phyloP scores from a whole-genome alignment of 2,329 filamentous ascomycete genomes.

The Paecilomyces sp. region DNA sequence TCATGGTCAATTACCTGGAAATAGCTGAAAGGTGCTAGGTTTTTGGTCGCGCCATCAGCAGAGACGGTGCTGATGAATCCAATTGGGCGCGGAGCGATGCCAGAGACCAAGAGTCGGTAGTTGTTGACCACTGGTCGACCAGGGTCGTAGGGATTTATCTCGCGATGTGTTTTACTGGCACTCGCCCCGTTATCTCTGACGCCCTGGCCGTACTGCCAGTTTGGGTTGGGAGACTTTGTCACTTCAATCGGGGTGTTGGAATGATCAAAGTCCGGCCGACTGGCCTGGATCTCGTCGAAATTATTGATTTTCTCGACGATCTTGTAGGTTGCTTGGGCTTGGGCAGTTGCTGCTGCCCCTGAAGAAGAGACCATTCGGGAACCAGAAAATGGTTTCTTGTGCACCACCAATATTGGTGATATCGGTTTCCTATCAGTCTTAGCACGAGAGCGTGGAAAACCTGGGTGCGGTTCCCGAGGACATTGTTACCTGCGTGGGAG shows the following conservation, averaged over 20 bases:
- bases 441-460: too few relatives aligned
- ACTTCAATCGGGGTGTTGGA: slow-evolving; percentile 15
- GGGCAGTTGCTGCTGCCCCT: not conserved
- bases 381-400: not conserved
- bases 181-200: not conserved
- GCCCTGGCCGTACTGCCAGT: slow-evolving; percentile 11
- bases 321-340: slow-evolving; percentile 8
- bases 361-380: not conserved
- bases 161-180: slow-evolving; percentile 30
- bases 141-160: slow-evolving; percentile 69
- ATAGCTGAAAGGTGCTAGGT: slow-evolving; percentile 79
- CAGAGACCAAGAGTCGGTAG: slow-evolving; percentile 83
- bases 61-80: slow-evolving; percentile 52
- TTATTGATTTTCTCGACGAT: slow-evolving; percentile 11
- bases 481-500: too few relatives aligned
- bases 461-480: too few relatives aligned
- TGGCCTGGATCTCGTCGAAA: slow-evolving; percentile 25
- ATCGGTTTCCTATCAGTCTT: too few relatives aligned
- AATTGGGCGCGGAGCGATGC: slow-evolving; percentile 72
- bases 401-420: not conserved
- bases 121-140: slow-evolving; percentile 63
- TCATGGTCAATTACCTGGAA: slow-evolving; percentile 76
- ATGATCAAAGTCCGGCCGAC: slow-evolving; percentile 26
- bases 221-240: slow-evolving; percentile 29
- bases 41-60: slow-evolving; percentile 53